Evolutionary conservation across 108 stramenopile species (phyloP).

Genomic region (Pseudonitzschia delicatissima): DNA sequence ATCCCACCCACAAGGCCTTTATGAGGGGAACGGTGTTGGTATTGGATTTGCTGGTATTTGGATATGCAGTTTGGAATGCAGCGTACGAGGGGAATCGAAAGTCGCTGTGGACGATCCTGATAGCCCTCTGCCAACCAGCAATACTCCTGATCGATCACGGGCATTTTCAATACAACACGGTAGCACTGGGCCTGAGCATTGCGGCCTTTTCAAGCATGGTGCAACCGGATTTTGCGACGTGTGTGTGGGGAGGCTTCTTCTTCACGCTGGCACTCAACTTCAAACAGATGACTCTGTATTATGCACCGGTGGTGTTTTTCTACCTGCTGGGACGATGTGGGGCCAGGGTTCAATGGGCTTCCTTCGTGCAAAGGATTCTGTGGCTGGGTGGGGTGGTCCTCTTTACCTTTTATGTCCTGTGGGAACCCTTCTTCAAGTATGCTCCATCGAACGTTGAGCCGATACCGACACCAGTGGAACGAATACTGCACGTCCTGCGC

Average conservation of each 20-base stretch:
- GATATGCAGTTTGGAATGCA: slow-evolving; percentile 49
- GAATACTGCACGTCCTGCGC: slow-evolving; percentile 52
- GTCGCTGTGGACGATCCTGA: slow-evolving; percentile 22
- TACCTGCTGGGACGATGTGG: slow-evolving; percentile 81
- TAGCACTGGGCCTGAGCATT: slow-evolving; percentile 82
- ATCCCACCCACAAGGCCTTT: slow-evolving; percentile 68
- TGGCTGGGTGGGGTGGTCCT: slow-evolving; percentile 73
- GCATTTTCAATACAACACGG: slow-evolving; percentile 96
- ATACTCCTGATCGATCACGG: slow-evolving; percentile 92
- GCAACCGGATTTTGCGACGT: slow-evolving; percentile 30
- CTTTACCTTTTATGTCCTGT: slow-evolving; percentile 58
- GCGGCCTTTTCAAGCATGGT: slow-evolving; percentile 67
- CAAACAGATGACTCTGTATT: slow-evolving; percentile 96
- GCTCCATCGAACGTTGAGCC: slow-evolving; percentile 14
- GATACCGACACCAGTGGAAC: slow-evolving; percentile 22
- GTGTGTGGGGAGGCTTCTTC: slow-evolving; percentile 61
- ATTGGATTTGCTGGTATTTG: slow-evolving; percentile 59
- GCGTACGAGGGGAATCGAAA: slow-evolving; percentile 1
- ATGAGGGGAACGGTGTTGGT: slow-evolving; percentile 77
- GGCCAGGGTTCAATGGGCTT: slow-evolving; percentile 2
- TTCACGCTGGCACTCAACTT: slow-evolving; percentile 91
- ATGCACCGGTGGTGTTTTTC: slow-evolving; percentile 89
- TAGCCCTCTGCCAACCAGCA: slow-evolving; percentile 72
- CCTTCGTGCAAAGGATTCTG: slow-evolving; percentile 29
- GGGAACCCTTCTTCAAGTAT: slow-evolving; percentile 74